These are phyloP conservation scores for Seiridium unicorne DNA, from an alignment of 2,329 filamentous ascomycete species.

Conservation along the genomic window DNA sequence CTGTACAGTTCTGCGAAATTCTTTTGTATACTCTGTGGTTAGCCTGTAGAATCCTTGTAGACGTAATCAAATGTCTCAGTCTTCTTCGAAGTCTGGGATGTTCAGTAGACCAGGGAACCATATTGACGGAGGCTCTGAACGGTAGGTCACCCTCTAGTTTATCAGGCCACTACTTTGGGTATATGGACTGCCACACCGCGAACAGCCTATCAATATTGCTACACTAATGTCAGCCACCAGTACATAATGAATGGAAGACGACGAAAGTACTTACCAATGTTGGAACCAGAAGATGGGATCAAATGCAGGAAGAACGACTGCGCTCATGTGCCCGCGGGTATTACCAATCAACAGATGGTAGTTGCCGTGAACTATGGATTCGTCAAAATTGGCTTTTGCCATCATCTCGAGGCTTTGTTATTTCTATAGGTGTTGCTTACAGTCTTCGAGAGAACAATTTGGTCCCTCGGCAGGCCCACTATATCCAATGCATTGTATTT, in stretches of 20 bases:
- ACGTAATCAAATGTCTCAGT: not conserved
- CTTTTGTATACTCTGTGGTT: not conserved
- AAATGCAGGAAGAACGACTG: slow-evolving; percentile 21
- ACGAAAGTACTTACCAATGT: not conserved
- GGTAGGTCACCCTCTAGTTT: not conserved
- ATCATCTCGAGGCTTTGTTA: not conserved
- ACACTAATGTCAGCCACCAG: not conserved
- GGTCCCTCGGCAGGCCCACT: not conserved
- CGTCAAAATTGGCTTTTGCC: no score
- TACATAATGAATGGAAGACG: not conserved
- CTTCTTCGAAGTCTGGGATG: not conserved
- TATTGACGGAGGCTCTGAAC: not conserved
- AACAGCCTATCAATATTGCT: slow-evolving; percentile 22
- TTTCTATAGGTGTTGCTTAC: not conserved
- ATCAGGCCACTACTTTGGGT: slow-evolving; percentile 13
- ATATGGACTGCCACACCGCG: slow-evolving; percentile 24
- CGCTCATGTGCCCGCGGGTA: slow-evolving; percentile 20
- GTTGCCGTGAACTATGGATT: slow-evolving; percentile 14
- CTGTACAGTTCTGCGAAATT: not conserved
- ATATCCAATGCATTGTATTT: not conserved
- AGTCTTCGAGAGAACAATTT: not conserved
- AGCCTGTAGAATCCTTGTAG: not conserved
- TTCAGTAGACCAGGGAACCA: not conserved
- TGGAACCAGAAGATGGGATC: slow-evolving; percentile 26
- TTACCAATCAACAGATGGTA: slow-evolving; percentile 16